Evolutionary conservation across 2,329 filamentous ascomycete species (phyloP).

Genomic region (Sporothrix pseudoabietina): DNA sequence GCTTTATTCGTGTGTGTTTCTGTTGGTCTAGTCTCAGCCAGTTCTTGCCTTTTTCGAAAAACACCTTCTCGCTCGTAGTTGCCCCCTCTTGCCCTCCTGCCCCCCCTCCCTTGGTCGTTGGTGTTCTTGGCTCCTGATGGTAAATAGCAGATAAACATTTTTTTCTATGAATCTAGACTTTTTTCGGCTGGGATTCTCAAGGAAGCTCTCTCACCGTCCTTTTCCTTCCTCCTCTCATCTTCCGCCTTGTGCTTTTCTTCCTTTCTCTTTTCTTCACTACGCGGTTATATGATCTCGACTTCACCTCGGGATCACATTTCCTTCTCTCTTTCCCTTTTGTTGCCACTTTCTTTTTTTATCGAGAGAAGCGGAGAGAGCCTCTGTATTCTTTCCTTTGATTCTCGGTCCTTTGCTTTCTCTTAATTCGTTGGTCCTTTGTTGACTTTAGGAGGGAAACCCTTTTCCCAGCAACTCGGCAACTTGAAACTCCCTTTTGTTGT

Average conservation of each 20-base stretch:
- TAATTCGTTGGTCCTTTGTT: slow-evolving; percentile 1
- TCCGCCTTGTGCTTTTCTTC: neutral
- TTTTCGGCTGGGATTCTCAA: slow-evolving; percentile 8
- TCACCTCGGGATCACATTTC: neutral
- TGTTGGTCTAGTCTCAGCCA: slow-evolving; percentile 10
- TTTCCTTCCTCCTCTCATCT: slow-evolving; percentile 7
- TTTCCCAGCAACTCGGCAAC: neutral
- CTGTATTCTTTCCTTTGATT: neutral
- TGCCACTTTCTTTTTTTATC: neutral
- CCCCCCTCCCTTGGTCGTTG: neutral
- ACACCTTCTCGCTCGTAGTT: neutral
- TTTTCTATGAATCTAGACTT: slow-evolving; percentile 12
- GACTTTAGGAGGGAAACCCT: slow-evolving; percentile 1
- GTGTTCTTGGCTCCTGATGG: slow-evolving; percentile 8
- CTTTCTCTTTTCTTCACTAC: slow-evolving; percentile 5
- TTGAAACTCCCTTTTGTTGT: neutral
- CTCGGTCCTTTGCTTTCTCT: neutral
- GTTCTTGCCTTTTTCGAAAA: neutral
- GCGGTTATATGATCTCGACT: neutral
- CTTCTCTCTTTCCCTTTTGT: neutral
- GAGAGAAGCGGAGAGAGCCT: neutral
- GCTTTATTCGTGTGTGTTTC: neutral
- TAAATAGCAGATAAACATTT: slow-evolving; percentile 21
- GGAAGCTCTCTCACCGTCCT: slow-evolving; percentile 1
- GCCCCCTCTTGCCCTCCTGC: slow-evolving; percentile 3